Evolutionary conservation across 192 early-diverging fungal species (phyloP).

Genomic region (Pilobolus umbonatus): DNA sequence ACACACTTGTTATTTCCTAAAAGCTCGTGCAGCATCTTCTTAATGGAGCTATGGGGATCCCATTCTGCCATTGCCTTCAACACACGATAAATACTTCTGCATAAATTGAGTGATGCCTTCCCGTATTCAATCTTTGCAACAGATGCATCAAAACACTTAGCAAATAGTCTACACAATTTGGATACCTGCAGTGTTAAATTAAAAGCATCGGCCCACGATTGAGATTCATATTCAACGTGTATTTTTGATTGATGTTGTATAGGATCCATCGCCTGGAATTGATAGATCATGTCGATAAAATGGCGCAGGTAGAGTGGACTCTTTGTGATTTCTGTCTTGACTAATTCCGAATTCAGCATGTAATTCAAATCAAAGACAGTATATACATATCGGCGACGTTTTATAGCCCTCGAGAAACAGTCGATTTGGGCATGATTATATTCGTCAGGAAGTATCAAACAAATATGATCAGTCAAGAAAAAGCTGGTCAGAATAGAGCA

Average conservation of each 20-base stretch:
- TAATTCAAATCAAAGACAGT: slow-evolving; percentile 85
- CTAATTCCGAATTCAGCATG: slow-evolving; percentile 50
- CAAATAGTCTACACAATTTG: slow-evolving; percentile 71
- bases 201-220: slow-evolving; percentile 89
- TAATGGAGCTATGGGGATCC: slow-evolving; percentile 5
- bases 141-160: slow-evolving; percentile 49
- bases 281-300: slow-evolving; percentile 73
- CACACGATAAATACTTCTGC: slow-evolving; percentile 20
- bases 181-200: slow-evolving; percentile 79
- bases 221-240: slow-evolving; percentile 91
- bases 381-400: slow-evolving; percentile 73
- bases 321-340: slow-evolving; percentile 57
- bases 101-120: slow-evolving; percentile 16
- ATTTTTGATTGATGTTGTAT: slow-evolving; percentile 65
- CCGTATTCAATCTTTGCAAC: neutral
- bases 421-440: slow-evolving; percentile 45
- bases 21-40: neutral
- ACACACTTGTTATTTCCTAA: neutral
- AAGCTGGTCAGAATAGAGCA: slow-evolving; percentile 74
- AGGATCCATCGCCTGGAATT: slow-evolving; percentile 95
- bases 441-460: slow-evolving; percentile 42
- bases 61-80: slow-evolving; percentile 14
- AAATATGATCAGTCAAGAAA: slow-evolving; percentile 63
- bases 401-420: slow-evolving; percentile 63
- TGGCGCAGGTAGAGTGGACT: slow-evolving; percentile 55